Conservation (phyloP, 2,329 filamentous ascomycete genomes). For the Trichophyton verrucosum region DNA sequence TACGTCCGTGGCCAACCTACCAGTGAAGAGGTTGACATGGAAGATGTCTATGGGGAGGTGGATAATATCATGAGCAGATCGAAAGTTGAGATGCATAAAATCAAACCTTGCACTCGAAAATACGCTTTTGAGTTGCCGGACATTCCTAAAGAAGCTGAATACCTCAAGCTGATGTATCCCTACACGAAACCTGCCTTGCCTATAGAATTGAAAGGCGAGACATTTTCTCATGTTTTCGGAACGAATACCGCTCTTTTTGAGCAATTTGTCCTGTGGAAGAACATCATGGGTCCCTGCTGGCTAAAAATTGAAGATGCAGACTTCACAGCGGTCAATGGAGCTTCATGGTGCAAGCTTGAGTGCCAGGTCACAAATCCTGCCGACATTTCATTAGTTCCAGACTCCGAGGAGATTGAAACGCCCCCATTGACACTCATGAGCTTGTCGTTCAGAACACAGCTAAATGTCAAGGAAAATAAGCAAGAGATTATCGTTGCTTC, state of each 20-base stretch:
- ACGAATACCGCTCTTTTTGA: constrained; percentile 90
- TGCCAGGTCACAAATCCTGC: constrained; percentile 68
- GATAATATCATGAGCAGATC: constrained; percentile 77
- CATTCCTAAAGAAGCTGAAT: constrained; percentile 78
- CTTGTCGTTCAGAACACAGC: constrained; percentile 70
- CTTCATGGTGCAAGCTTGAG: constrained; percentile 95
- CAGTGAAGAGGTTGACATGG: constrained; percentile 68
- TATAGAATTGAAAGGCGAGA: constrained; percentile 63
- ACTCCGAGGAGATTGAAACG: constrained; percentile 67
- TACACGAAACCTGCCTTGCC: constrained; percentile 71
- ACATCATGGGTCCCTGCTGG: constrained; percentile 98
- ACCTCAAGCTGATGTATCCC: constrained; percentile 90
- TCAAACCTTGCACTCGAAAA: constrained; percentile 77
- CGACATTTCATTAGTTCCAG: constrained; percentile 57
- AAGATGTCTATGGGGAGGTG: constrained; percentile 80
- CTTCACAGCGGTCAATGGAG: constrained; percentile 74
- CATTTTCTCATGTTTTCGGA: constrained; percentile 88
- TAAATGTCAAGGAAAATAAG: constrained; percentile 88
- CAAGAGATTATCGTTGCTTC: constrained; percentile 90
- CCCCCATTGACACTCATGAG: constrained; percentile 96
- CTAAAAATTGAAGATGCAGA: constrained; percentile 77
- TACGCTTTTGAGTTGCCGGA: constrained; percentile 88
- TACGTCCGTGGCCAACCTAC: constrained; percentile 52
- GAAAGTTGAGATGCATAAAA: constrained; percentile 80
- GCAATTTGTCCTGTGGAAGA: constrained; percentile 97